Conservation (phyloP, 257 asterid genomes). For the Fraxinus americana region DNA sequence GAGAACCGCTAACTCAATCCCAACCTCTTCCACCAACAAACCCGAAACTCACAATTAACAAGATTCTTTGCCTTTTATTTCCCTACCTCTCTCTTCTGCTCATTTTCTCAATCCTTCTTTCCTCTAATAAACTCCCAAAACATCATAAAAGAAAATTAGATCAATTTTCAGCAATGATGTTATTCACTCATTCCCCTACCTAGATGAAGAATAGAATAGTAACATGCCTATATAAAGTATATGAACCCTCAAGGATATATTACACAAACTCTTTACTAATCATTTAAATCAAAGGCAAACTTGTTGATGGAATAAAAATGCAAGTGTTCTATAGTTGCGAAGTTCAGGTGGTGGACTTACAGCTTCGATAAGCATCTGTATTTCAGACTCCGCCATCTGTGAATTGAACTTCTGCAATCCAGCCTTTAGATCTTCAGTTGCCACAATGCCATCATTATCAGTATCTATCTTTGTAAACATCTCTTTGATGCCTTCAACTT, state of each 20-base stretch:
- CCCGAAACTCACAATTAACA: not conserved
- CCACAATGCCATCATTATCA: conserved; percentile 77
- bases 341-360: conserved; percentile 45
- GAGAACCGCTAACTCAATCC: not conserved
- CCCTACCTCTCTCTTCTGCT: not conserved
- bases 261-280: not conserved
- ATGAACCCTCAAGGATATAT: not conserved
- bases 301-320: not conserved
- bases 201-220: not conserved
- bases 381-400: conserved; percentile 74
- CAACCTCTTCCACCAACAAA: not conserved
- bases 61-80: not conserved
- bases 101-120: not conserved
- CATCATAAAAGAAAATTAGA: not conserved
- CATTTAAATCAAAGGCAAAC: not conserved
- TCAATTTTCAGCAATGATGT: not conserved
- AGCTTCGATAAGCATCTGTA: conserved; percentile 86
- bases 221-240: not conserved
- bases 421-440: conserved; percentile 72
- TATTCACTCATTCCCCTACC: not conserved
- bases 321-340: not conserved
- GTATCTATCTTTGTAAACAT: conserved; percentile 77
- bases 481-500: conserved; percentile 88
- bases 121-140: not conserved
- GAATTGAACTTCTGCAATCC: conserved; percentile 75